phyloP scores from a whole-genome alignment of 2,329 filamentous ascomycete species.

The Fusarium denticulatum region DNA sequence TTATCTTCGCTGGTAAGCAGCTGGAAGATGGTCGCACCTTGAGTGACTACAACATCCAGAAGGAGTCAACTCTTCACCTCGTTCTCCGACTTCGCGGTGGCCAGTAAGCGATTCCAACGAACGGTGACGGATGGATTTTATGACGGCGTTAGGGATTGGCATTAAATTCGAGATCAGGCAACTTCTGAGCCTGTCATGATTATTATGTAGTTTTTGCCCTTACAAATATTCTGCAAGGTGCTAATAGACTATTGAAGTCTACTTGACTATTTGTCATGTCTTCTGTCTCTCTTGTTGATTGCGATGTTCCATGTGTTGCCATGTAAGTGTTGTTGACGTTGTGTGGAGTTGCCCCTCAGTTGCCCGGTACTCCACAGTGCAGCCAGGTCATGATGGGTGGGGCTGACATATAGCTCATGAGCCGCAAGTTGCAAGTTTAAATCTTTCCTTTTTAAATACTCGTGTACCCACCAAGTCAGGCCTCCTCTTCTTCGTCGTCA shows the following conservation, averaged over 20 bases:
- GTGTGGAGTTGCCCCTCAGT: conserved; percentile 23
- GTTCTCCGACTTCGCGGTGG: conserved; percentile 92
- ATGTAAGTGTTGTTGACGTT: not conserved
- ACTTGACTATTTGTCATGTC: not conserved
- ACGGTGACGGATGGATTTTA: conserved; percentile 55
- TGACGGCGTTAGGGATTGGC: conserved; percentile 59
- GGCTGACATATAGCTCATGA: conserved; percentile 24
- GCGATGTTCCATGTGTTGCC: not conserved
- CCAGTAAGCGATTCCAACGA: conserved; percentile 47
- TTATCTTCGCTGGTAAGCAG: conserved; percentile 97
- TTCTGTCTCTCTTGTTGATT: not conserved
- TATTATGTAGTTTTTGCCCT: conserved; percentile 34
- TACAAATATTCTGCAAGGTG: conserved; percentile 4
- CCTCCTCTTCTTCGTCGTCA: not conserved
- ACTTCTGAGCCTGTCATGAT: conserved; percentile 26
- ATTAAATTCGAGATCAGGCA: conserved; percentile 33
- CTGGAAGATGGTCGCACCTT: conserved; percentile 92
- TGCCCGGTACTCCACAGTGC: not conserved
- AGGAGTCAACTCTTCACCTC: conserved; percentile 87
- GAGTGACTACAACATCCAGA: conserved; percentile 95
- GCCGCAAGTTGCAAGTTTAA: not conserved
- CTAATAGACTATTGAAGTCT: conserved; percentile 40
- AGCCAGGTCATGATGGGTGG: conserved; percentile 26
- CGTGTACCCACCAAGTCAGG: not conserved
- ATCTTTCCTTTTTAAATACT: conserved; percentile 11